phyloP scores from a whole-genome alignment of 768 basidiomycete species.

The Leccinum boreale region DNA sequence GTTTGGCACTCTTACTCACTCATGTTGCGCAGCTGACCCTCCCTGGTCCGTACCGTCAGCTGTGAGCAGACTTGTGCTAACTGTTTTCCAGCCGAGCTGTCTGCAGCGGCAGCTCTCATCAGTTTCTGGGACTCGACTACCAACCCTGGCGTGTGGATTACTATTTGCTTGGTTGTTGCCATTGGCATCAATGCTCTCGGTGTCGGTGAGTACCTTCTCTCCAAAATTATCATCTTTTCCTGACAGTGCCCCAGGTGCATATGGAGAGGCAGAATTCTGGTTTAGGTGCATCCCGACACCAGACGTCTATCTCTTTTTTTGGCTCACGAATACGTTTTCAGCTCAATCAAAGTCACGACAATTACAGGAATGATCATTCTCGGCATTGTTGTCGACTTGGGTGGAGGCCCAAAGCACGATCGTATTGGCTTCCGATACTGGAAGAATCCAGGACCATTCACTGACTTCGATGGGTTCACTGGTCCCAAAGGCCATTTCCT shows the following conservation, averaged over 20 bases:
- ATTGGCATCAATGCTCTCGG: slow-evolving; percentile 44
- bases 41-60: slow-evolving; percentile 16
- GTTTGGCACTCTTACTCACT: slow-evolving; percentile 4
- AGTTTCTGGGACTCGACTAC: slow-evolving; percentile 41
- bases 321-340: slow-evolving; percentile 9
- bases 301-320: neutral
- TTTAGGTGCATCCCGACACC: slow-evolving; percentile 33
- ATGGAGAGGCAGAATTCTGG: slow-evolving; percentile 49
- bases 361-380: slow-evolving; percentile 44
- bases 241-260: slow-evolving; percentile 29
- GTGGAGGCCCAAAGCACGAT: slow-evolving; percentile 54
- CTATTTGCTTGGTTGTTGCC: slow-evolving; percentile 49
- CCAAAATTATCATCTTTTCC: neutral
- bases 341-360: slow-evolving; percentile 52
- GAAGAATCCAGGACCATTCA: slow-evolving; percentile 57
- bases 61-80: slow-evolving; percentile 1
- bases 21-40: slow-evolving; percentile 18
- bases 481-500: slow-evolving; percentile 52
- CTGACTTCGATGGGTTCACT: slow-evolving; percentile 35
- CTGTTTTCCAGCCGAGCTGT: slow-evolving; percentile 38
- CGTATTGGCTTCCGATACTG: slow-evolving; percentile 48
- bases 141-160: slow-evolving; percentile 50
- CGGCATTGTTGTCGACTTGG: slow-evolving; percentile 47
- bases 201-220: slow-evolving; percentile 26
- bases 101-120: slow-evolving; percentile 50